Percentiles rank a stretch among this genome's conserved stretches.
Evolutionary conservation across 768 basidiomycete species (phyloP).

Genomic region (Mycena crocata): DNA sequence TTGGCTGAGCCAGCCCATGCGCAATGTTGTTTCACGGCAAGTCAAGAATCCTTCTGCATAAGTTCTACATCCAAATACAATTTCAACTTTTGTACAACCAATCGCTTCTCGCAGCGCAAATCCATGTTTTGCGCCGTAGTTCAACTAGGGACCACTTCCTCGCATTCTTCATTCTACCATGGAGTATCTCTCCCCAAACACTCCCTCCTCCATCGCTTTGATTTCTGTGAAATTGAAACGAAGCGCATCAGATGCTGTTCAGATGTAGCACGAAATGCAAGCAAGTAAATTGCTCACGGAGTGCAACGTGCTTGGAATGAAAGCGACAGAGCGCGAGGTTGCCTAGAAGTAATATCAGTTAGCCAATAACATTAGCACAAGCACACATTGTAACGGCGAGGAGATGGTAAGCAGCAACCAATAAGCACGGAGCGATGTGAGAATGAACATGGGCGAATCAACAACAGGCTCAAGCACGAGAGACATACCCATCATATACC

Average conservation of each 20-base stretch:
- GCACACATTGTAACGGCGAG: too few relatives aligned
- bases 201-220: slow-evolving; percentile 70
- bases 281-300: slow-evolving; percentile 60
- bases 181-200: slow-evolving; percentile 50
- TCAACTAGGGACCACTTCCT: too few relatives aligned
- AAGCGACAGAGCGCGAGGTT: slow-evolving; percentile 73
- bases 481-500: slow-evolving; percentile 66
- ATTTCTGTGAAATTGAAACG: slow-evolving; percentile 64
- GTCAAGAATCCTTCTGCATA: too few relatives aligned
- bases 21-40: too few relatives aligned
- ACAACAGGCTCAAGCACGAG: slow-evolving; percentile 28
- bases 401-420: too few relatives aligned
- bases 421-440: too few relatives aligned
- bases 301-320: slow-evolving; percentile 74
- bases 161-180: not conserved
- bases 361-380: too few relatives aligned
- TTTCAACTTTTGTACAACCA: too few relatives aligned
- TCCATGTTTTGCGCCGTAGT: too few relatives aligned
- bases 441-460: not conserved
- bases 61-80: too few relatives aligned
- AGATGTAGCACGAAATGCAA: not conserved
- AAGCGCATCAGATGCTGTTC: not conserved
- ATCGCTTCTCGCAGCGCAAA: too few relatives aligned
- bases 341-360: slow-evolving; percentile 42
- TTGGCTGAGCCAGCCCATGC: too few relatives aligned